Conservation (phyloP, 345 rosid species). For the Populus deltoides region DNA sequence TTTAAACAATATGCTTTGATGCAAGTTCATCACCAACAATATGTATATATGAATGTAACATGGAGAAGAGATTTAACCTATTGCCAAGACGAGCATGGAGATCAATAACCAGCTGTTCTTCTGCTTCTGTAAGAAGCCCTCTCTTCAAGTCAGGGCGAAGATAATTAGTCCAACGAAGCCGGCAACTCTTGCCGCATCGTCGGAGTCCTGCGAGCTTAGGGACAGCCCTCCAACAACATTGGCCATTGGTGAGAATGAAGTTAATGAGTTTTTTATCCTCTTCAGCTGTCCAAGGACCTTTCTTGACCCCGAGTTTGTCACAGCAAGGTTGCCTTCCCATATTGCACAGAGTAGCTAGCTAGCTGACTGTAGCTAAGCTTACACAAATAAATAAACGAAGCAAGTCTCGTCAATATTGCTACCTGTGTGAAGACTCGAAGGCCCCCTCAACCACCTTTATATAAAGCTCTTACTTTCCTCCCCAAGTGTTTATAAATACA, state of each 20-base stretch:
- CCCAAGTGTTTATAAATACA: background rate
- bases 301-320: conserved; percentile 42
- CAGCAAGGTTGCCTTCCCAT: conserved; percentile 45
- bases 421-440: conserved; percentile 40
- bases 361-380: background rate
- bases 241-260: conserved; percentile 39
- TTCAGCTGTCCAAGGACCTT: conserved; percentile 45
- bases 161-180: conserved; percentile 86
- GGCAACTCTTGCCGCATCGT: conserved; percentile 86
- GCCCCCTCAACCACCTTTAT: conserved; percentile 47
- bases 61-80: conserved; percentile 31
- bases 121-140: conserved; percentile 68
- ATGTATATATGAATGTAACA: background rate
- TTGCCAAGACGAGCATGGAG: conserved; percentile 80
- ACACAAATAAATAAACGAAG: background rate
- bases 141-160: conserved; percentile 90
- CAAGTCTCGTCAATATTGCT: conserved; percentile 25
- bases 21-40: background rate
- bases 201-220: conserved; percentile 52
- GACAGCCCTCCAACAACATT: conserved; percentile 41
- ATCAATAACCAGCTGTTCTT: conserved; percentile 71
- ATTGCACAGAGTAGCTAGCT: background rate
- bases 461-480: conserved; percentile 28
- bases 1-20: background rate
- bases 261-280: conserved; percentile 40